Evolutionary conservation across 768 basidiomycete genomes (phyloP), one percentile per base, ranked within the genome.

Genomic region (Boletus patriciae): DNA sequence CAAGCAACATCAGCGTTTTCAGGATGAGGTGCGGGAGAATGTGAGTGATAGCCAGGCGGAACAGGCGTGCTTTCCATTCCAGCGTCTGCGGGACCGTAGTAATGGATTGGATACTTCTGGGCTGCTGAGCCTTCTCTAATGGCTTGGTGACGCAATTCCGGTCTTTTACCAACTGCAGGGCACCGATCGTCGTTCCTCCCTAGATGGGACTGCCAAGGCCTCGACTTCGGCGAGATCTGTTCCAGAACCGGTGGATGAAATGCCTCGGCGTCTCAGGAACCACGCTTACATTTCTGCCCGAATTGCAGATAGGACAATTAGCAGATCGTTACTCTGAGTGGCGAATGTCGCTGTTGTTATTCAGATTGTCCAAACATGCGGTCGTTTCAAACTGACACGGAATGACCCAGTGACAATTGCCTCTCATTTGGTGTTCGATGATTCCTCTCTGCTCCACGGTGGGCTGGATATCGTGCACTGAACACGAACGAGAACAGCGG

Each of bases 21-120:
- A 36, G 59, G 48, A 54, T 38, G 53, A 66, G 21, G 38, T 58
- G 50, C 56, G 50, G 46, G 58, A 60, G 59, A 62, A 44, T 33
- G 48, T 48, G 62, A 68, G 50, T 18, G 50, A 57, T 56, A 57
- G 46, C 68, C 68, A 71, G 68, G 69, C 62, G 65, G 63, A 61
- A 48, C 51, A 52, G 63, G 66, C 68, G 63, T 70, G 68, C 60
- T 60, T 58, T 69, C 69, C 67, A 69, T 70, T 70, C 59, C 55
- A 50, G 48, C 44, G 47, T 61, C 57, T 68, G 66, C 62, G 62
- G 62, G 54, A 55, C 61, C 65, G 46, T 65, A 54, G 62, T 58
- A 58, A 37, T 67, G 54, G 65, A 54, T 41, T 47, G 41, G 58
- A 49, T 62, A 50, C 55, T 58, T 42, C 50, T 46, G 41, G 53